phyloP scores from a whole-genome alignment of 805 yeast species.

The Kazachstania taianensis region DNA sequence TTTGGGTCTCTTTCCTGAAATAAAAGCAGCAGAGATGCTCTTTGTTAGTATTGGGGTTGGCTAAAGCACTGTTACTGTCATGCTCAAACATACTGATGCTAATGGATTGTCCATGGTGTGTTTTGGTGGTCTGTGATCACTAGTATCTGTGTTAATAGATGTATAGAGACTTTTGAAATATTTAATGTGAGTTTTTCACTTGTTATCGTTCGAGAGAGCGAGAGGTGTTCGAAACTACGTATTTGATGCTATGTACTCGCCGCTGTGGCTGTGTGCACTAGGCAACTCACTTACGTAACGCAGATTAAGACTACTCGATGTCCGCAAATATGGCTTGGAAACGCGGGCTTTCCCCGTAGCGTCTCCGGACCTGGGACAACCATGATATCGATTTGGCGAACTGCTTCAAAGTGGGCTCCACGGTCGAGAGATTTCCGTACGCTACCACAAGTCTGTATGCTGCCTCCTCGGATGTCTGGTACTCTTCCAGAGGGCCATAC shows the following conservation, averaged over 20 bases:
- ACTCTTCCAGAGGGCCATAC: constrained; percentile 23
- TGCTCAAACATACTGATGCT: not conserved
- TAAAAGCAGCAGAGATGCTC: not conserved
- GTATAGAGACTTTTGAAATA: no score
- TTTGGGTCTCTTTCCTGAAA: not conserved
- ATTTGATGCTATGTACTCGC: not conserved
- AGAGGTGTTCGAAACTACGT: no score
- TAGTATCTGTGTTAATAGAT: no score
- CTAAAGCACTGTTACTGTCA: not conserved
- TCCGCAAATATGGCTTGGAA: constrained; percentile 13
- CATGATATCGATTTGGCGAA: constrained; percentile 26
- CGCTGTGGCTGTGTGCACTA: no score
- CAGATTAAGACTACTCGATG: constrained; percentile 10
- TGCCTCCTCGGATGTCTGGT: constrained; percentile 45
- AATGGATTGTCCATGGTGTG: constrained; percentile 2
- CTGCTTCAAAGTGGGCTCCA: constrained; percentile 25
- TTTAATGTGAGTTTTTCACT: no score
- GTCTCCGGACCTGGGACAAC: constrained; percentile 17
- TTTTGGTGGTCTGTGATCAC: no score
- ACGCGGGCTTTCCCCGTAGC: constrained; percentile 14
- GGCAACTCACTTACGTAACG: no score
- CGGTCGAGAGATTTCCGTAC: constrained; percentile 45
- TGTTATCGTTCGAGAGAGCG: no score
- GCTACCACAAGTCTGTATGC: constrained; percentile 56
- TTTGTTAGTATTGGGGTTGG: not conserved